Evolutionary conservation across 2,329 filamentous ascomycete genomes (phyloP).

Genomic region (Sclerotinia minor): DNA sequence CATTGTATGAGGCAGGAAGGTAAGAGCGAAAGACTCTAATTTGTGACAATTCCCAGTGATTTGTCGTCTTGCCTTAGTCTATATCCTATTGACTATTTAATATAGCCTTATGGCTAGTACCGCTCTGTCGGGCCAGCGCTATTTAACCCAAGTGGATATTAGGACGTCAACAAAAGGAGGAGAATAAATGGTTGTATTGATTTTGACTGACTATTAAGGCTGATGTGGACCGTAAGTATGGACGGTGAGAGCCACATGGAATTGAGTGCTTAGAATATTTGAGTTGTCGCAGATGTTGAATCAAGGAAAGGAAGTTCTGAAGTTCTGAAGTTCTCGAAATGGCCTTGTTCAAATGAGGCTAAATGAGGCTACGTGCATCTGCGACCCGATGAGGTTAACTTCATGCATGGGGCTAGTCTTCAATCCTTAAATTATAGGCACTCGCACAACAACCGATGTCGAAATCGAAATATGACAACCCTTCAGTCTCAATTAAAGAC

Average conservation of each 20-base stretch:
- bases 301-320: neutral
- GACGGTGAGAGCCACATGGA: neutral
- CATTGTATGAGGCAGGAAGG: neutral
- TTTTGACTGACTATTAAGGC: neutral
- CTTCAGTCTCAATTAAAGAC: too few relatives aligned
- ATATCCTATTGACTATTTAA: neutral
- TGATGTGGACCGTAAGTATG: neutral
- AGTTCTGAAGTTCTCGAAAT: conserved; percentile 2
- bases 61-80: neutral
- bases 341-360: conserved; percentile 2
- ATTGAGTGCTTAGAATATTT: neutral
- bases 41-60: neutral
- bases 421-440: neutral
- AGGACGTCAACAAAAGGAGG: neutral
- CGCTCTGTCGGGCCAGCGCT: neutral
- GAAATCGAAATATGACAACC: too few relatives aligned
- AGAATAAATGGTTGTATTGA: neutral
- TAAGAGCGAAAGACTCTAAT: conserved; percentile 24
- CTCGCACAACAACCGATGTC: neutral
- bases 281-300: neutral
- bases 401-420: neutral
- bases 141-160: neutral
- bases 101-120: neutral
- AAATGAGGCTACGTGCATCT: conserved; percentile 2
- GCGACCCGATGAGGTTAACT: neutral